Conservation (phyloP, 148 eudicot genomes). For the Tetragonia tetragonoides region DNA sequence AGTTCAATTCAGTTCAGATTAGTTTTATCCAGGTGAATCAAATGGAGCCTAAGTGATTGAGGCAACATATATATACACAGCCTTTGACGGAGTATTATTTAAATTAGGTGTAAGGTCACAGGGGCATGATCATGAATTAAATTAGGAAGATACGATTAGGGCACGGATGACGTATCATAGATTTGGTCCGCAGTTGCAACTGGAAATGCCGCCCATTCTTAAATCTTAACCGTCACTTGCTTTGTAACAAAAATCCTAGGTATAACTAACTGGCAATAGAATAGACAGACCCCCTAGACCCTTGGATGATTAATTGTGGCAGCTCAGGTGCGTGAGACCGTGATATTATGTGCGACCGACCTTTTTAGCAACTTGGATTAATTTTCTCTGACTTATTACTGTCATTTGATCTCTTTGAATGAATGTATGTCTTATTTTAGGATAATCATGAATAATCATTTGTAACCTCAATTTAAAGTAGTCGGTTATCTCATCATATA, state of each 20-base stretch:
- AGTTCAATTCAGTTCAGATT: no score
- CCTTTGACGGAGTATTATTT: neutral
- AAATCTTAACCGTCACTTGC: neutral
- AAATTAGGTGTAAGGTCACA: constrained; percentile 8
- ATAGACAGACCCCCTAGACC: no score
- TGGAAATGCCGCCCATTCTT: constrained; percentile 12
- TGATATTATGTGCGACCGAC: constrained; percentile 26
- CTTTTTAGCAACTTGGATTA: constrained; percentile 3
- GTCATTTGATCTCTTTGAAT: neutral
- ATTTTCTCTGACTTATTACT: constrained; percentile 12
- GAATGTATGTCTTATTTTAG: neutral
- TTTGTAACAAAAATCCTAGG: no score
- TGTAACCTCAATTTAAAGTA: constrained; percentile 13
- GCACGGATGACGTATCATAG: constrained; percentile 28
- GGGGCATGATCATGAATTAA: neutral
- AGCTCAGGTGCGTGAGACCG: no score
- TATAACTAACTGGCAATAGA: no score
- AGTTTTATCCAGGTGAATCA: no score
- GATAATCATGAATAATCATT: constrained; percentile 17
- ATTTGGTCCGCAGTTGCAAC: constrained; percentile 24
- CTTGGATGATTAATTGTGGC: no score
- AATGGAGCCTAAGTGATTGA: no score
- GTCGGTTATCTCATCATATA: constrained; percentile 23
- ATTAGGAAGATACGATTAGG: constrained; percentile 24
- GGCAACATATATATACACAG: no score